Evolutionary conservation across 2,329 filamentous ascomycete genomes (phyloP), one percentile per base, ranked within the genome.

Genomic region (Capronia epimyces): DNA sequence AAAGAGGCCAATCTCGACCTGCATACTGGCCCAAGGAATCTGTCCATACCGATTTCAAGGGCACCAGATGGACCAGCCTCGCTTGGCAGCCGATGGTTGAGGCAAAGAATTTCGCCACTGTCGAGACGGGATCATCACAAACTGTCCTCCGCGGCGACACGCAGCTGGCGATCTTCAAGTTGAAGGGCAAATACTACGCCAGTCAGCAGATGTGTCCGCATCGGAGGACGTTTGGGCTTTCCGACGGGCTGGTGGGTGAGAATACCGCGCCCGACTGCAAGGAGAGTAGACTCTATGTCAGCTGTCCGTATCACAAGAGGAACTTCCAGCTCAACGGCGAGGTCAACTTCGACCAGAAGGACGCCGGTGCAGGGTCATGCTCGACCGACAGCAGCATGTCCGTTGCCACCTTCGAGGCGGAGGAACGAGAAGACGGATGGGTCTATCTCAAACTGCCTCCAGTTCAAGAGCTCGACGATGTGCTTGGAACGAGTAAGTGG

Each of bases 181-280:
- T 95, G 55, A 80, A 81, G 47, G 89, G 88, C 16, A 79, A 79
- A 47, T 94, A 84, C 75, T 91, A 91, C 67, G 86, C 87, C 52
- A 86, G 86, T 12, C 89, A 95, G 71, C 88, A 95, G 66, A 95
- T 95, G 89, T 95, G 89, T 66, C 89, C 89, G 8, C 89, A 95
- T 72, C 93, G 91, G 70, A 84, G 89, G 9, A 84, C 89, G 1
- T 95, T 95, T 63, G 84, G 90, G n/a, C 80, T 95, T 21, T 86
- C 85, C 0, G 90, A 95, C 65, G 88, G 89, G 1, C 72, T 95
- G 7, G 78, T 95, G 41, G 89, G 90, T 34, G 84, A 88, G 58
- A 55, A 55, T 66, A 50, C 45, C 2, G 39, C 49, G 24, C 39
- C 58, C 42, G 47, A 71, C 41, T 61, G 67, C 52, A 62, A 71